These are phyloP conservation scores for Geranium incanum DNA, from an alignment of 441 rosid species.

Conservation along the genomic window DNA sequence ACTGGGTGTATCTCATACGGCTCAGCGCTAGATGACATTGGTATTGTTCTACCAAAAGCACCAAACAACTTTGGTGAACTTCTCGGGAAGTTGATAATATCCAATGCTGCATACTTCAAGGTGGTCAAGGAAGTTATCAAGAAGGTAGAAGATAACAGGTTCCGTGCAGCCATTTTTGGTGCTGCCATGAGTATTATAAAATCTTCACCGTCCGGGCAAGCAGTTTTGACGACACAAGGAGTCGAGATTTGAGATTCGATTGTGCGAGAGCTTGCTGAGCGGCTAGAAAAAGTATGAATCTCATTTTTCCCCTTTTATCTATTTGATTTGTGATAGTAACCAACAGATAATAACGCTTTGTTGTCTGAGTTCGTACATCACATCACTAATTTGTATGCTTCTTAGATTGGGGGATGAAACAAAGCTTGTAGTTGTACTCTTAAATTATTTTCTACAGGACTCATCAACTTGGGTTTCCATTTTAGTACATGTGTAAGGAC, in stretches of 20 bases:
- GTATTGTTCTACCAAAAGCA: constrained; percentile 74
- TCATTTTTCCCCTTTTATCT: neutral
- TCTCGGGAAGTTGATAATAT: constrained; percentile 50
- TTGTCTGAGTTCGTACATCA: neutral
- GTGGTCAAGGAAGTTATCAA: constrained; percentile 48
- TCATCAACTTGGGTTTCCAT: too few species aligned
- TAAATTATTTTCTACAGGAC: too few species aligned
- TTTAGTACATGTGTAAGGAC: too few species aligned
- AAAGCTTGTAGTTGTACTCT: too few species aligned
- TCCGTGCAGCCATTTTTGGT: constrained; percentile 47
- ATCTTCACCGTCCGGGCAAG: constrained; percentile 32
- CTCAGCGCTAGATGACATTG: constrained; percentile 67
- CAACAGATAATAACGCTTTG: neutral
- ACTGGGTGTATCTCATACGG: constrained; percentile 65
- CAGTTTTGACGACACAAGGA: constrained; percentile 45
- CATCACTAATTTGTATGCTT: neutral
- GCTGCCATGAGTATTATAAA: constrained; percentile 40
- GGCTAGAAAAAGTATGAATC: neutral
- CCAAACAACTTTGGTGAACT: constrained; percentile 73
- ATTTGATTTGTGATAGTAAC: neutral
- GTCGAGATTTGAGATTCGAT: constrained; percentile 52
- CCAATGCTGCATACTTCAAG: constrained; percentile 43
- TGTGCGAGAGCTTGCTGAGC: constrained; percentile 37
- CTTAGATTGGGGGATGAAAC: too few species aligned
- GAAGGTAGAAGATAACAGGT: constrained; percentile 56